phyloP scores from a whole-genome alignment of 805 yeast species.

The Metschnikowia sp. region DNA sequence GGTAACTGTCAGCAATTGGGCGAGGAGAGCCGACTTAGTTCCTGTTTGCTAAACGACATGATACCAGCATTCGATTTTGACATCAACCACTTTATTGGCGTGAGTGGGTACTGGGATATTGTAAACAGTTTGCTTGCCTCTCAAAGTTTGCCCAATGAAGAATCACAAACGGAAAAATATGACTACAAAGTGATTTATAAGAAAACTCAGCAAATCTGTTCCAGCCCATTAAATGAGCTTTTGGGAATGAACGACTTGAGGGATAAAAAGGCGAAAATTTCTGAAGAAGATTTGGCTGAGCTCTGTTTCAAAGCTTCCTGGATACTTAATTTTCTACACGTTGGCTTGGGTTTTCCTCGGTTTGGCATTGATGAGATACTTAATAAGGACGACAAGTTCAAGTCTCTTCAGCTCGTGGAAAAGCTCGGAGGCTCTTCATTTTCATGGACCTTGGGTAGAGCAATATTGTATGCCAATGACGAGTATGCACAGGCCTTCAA shows the following conservation, averaged over 20 bases:
- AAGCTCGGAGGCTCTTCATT: conserved; percentile 41
- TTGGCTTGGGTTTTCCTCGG: conserved; percentile 59
- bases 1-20: conserved; percentile 31
- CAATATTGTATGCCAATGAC: conserved; percentile 57
- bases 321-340: conserved; percentile 53
- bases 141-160: conserved; percentile 13
- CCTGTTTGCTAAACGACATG: conserved; percentile 51
- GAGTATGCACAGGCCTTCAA: conserved; percentile 46
- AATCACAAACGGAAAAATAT: conserved; percentile 31
- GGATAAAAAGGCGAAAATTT: conserved; percentile 26
- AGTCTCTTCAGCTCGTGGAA: conserved; percentile 44
- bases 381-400: conserved; percentile 21
- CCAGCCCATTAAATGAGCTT: conserved; percentile 37
- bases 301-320: conserved; percentile 63
- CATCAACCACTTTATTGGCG: conserved; percentile 56
- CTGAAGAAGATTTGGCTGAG: conserved; percentile 46
- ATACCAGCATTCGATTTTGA: conserved; percentile 58
- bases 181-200: conserved; percentile 42
- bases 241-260: conserved; percentile 30
- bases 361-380: conserved; percentile 39
- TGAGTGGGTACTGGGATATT: conserved; percentile 67
- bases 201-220: conserved; percentile 48
- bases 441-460: conserved; percentile 60
- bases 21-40: conserved; percentile 31
- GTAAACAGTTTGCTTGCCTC: conserved; percentile 43